Base-by-base conservation (phyloP, 108 stramenopile species). In the Asterionellopsis glacialis region DNA sequence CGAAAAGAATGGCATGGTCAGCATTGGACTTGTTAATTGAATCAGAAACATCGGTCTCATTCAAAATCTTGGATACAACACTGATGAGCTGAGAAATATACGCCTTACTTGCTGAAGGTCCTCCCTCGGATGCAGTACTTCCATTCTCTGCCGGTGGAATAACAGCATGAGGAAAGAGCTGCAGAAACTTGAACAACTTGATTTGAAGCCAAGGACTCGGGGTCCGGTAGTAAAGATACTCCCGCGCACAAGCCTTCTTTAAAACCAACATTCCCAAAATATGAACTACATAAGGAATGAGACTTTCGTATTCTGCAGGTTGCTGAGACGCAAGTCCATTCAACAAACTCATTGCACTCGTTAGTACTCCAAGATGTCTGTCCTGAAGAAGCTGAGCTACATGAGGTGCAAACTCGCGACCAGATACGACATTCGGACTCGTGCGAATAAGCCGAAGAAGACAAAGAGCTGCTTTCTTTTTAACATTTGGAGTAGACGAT, bases 1-100 rank as follows among this genome's bases (percentile, higher is more conserved):
- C 98, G 60, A 97, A 97, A 56, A 97, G 65, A 38, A 99, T 76
- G 26, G 95, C 88, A 67, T 99, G 95, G 65, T 97, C 94, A 40
- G 97, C 98, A 64, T 97, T 99, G 48, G 87, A 95, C 68, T 96
- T 96, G 77, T 98, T 98, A 57, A 96, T 95, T n/a, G 84, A 88
- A 33, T 95, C 92, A 33, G 89, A 91, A 2, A 98, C 92, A 41
- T 90, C 88, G 7, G 94, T 94, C 63, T 92, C 91, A 23, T 86
- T 88, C 55, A 96, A 57, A 69, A 96, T 94, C 57, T 85, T 85
- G 1, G 84, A 80, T 28, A 99, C 85, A 41, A 91, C 83, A 47
- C 82, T 85, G 41, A 80, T 75, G 9, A 99, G 77, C 62, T 91
- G 89, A 12, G 73, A 68, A 43, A 88, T 70, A 59, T 94, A 83